phyloP scores from a whole-genome alignment of 2,329 filamentous ascomycete species.

The Colletotrichum cordylinicola region DNA sequence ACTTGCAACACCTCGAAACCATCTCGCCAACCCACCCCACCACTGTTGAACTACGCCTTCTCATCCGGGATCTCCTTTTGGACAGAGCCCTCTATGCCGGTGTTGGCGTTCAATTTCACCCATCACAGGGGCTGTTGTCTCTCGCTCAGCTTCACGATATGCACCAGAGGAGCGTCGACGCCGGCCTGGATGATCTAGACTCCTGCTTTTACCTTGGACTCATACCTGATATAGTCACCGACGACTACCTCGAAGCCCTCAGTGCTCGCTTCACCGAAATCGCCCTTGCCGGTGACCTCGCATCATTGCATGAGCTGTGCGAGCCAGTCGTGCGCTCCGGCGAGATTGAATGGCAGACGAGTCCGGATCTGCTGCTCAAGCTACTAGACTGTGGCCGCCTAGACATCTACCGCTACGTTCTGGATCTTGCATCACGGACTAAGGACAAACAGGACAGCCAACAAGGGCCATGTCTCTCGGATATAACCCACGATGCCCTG shows the following conservation, averaged over 20 bases:
- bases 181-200: conserved; percentile 31
- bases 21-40: conserved; percentile 14
- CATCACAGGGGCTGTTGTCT: conserved; percentile 15
- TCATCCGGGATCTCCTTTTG: conserved; percentile 30
- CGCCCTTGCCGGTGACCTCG: conserved; percentile 28
- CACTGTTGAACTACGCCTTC: conserved; percentile 30
- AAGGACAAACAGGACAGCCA: conserved; percentile 9
- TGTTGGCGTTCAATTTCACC: conserved; percentile 26
- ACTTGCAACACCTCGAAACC: conserved; percentile 16
- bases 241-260: conserved; percentile 24
- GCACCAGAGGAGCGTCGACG: conserved; percentile 28
- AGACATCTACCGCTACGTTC: conserved; percentile 32
- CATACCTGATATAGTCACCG: conserved; percentile 22
- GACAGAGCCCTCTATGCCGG: conserved; percentile 33
- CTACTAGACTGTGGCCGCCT: conserved; percentile 28
- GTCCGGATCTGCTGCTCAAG: conserved; percentile 27
- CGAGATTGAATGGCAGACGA: conserved; percentile 29
- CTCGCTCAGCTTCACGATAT: conserved; percentile 32
- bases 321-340: conserved; percentile 32
- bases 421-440: conserved; percentile 31
- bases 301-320: conserved; percentile 29
- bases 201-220: conserved; percentile 31
- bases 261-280: conserved; percentile 26
- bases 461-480: conserved; percentile 8
- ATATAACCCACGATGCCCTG: conserved; percentile 33